Evolutionary conservation across 2,329 filamentous ascomycete genomes (phyloP), one percentile per base, ranked within the genome.

Genomic region (Neoarthrinium moseri): DNA sequence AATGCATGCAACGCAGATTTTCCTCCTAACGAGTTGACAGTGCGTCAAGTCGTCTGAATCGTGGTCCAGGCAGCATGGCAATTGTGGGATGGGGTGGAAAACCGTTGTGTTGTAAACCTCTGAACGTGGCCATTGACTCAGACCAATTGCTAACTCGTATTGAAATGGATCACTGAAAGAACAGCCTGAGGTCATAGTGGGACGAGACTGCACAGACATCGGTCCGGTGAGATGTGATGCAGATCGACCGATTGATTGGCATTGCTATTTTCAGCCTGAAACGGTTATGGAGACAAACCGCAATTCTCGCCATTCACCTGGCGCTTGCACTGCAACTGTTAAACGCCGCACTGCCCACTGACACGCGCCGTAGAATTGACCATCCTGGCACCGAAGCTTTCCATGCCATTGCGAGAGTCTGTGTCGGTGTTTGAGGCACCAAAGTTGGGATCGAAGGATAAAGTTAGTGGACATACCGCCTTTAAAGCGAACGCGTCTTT

Each of bases 201-300:
- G 32, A 0, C 8, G 39, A 22, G 4, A 22, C 22, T 18, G 20
- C 22, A 30, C 27, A 15, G 18, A 22, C 26, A 29, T 40, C 33
- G 43, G 43, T 21, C 35, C 37, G 26, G 30, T 51, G 37, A 55
- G 50, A 26, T 45, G 37, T 37, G 45, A 43, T 51, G 51, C 49
- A 36, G 55, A 58, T 58, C 53, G 52, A 46, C 56, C n/a, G 23
- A 52, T 20, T 29, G 30, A 36, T 47, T 46, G 50, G 50, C 42
- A 43, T 49, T 42, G 49, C 29, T 37, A 41, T 49, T 42, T 49
- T 51, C 51, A 55, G 45, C 54, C 47, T 54, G 52, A 56, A 59
- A 53, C 51, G 11, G 52, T 56, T 56, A 56, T 46, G 52, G 48
- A 20, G 20, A 48, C 29, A 43, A 44, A 35, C 37, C 21, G 34